Evolutionary conservation across 371 early-diverging fungal genomes (phyloP).

Genomic region (Lichtheimia corymbifera): DNA sequence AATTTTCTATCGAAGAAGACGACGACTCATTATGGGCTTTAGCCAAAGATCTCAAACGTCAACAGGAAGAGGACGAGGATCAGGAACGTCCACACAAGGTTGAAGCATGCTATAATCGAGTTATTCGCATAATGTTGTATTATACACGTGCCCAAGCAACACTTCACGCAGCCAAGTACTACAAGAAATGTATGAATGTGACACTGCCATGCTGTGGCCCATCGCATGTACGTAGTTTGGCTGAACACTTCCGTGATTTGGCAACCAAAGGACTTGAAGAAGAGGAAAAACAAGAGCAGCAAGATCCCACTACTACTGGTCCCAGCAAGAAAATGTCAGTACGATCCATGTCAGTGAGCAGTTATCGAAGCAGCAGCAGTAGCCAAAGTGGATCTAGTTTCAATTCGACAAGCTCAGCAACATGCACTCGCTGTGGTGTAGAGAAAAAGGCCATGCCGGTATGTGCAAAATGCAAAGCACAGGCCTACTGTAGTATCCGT

Average conservation of each 20-base stretch:
- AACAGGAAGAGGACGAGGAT: conserved; percentile 6
- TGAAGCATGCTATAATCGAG: conserved; percentile 6
- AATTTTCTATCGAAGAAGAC: not conserved
- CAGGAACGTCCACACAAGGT: not conserved
- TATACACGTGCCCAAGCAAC: conserved; percentile 4
- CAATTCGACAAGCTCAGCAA: conserved; percentile 1
- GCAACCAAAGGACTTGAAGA: not conserved
- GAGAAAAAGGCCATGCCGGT: conserved; percentile 28
- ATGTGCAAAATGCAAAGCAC: conserved; percentile 23
- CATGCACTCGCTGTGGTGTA: conserved; percentile 17
- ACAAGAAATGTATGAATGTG: conserved; percentile 6
- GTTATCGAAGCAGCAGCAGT: conserved; percentile 1
- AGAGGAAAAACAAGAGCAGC: not conserved
- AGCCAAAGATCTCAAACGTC: conserved; percentile 3
- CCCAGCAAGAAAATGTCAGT: not conserved
- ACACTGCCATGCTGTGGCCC: conserved; percentile 2
- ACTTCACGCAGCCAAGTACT: conserved; percentile 7
- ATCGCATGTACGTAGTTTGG: not conserved
- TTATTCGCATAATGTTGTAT: conserved; percentile 12
- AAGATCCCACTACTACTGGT: not conserved
- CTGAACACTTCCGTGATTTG: not conserved
- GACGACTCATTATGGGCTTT: conserved; percentile 9
- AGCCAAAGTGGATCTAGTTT: conserved; percentile 1
- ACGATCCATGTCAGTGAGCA: conserved; percentile 3
- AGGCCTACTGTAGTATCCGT: conserved; percentile 22